A percentile compares a stretch with the other conserved stretches of the same genome.
Evolutionary conservation across 768 basidiomycete genomes (phyloP).

Genomic region (Psilocybe tampanensis): DNA sequence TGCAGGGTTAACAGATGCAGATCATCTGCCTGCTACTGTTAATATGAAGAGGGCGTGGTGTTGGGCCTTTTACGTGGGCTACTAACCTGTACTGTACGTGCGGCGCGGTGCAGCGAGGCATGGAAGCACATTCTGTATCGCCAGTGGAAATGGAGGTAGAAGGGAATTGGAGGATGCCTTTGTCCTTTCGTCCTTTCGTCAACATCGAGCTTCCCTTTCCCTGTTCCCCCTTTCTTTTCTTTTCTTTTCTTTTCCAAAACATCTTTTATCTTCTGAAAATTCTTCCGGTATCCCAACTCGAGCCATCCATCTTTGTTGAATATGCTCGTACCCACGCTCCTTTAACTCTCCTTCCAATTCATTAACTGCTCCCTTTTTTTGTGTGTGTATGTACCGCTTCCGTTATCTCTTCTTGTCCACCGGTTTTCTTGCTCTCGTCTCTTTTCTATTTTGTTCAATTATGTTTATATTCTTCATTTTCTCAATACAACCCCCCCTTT

Average conservation of each 20-base stretch:
- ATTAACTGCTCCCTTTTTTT: constrained; percentile 1
- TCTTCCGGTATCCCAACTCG: constrained; percentile 4
- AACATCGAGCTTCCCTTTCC: neutral
- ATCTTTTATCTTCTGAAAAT: too few relatives aligned
- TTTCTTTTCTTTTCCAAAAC: neutral
- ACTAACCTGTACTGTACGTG: too few relatives aligned
- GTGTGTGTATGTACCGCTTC: neutral
- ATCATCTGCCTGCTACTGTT: too few relatives aligned
- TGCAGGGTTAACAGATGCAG: too few relatives aligned
- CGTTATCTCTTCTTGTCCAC: constrained; percentile 2
- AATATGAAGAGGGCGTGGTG: too few relatives aligned
- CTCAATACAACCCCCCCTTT: neutral
- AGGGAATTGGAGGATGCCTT: too few relatives aligned
- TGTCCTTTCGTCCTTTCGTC: too few relatives aligned
- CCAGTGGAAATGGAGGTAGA: too few relatives aligned
- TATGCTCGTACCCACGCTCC: constrained; percentile 22
- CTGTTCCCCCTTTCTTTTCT: neutral
- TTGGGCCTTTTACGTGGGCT: too few relatives aligned
- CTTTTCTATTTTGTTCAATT: constrained; percentile 8
- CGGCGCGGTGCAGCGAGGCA: too few relatives aligned
- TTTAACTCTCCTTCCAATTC: too few relatives aligned
- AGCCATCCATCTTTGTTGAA: neutral
- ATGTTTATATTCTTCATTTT: constrained; percentile 16
- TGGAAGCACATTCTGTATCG: too few relatives aligned
- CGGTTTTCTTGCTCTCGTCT: constrained; percentile 7